Evolutionary conservation across 805 yeast genomes (phyloP).

Genomic region (Soucietia sequanensis): DNA sequence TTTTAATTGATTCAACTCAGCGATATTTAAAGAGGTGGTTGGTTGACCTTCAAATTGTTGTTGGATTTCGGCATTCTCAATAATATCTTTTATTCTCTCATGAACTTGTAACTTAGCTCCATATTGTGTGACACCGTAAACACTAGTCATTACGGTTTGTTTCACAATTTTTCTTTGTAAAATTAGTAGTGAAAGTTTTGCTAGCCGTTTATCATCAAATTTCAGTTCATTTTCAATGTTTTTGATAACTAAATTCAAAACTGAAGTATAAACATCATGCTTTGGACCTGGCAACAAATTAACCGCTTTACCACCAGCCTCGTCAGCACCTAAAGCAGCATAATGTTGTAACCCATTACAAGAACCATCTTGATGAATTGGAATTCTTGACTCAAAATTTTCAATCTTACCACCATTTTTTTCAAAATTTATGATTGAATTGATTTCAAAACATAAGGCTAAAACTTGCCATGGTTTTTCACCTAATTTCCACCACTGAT

Average conservation of each 20-base stretch:
- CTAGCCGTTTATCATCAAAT: conserved; percentile 5
- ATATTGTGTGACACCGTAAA: conserved; percentile 40
- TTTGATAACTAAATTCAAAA: conserved; percentile 22
- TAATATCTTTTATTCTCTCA: conserved; percentile 18
- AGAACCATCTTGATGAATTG: conserved; percentile 45
- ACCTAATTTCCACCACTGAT: conserved; percentile 35
- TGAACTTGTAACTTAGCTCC: conserved; percentile 38
- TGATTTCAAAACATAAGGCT: conserved; percentile 33
- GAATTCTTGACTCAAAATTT: conserved; percentile 26
- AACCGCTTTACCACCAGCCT: conserved; percentile 38
- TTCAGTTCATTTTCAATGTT: conserved; percentile 9
- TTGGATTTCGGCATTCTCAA: conserved; percentile 9
- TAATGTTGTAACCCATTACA: conserved; percentile 48
- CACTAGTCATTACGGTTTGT: conserved; percentile 46
- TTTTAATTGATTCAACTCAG: conserved; percentile 2
- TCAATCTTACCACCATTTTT: conserved; percentile 17
- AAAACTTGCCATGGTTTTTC: conserved; percentile 43
- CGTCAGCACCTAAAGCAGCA: conserved; percentile 41
- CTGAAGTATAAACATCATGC: conserved; percentile 35
- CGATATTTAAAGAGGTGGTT: neutral
- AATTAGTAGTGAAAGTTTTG: conserved; percentile 13
- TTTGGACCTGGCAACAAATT: conserved; percentile 26
- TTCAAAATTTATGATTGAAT: conserved; percentile 12
- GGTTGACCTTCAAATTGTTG: conserved; percentile 1
- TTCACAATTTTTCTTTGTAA: conserved; percentile 34